These are phyloP conservation scores for Claviceps sp. DNA, from an alignment of 2,329 filamentous ascomycete genomes.

Conservation along the genomic window DNA sequence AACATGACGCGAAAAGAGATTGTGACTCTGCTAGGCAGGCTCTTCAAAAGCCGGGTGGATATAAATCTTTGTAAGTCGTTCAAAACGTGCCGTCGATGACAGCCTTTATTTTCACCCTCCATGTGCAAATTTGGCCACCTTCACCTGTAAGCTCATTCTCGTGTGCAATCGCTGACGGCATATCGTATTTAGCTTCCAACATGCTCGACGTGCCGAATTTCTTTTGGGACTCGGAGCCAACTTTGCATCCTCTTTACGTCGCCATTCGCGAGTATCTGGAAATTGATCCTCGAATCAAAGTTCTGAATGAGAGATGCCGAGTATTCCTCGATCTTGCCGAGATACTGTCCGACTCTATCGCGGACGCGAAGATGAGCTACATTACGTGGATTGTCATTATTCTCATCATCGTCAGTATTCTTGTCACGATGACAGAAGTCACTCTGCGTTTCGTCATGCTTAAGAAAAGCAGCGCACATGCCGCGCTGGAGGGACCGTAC, in stretches of 20 bases:
- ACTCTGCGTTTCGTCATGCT: conserved; percentile 73
- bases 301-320: conserved; percentile 90
- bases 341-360: conserved; percentile 83
- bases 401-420: conserved; percentile 78
- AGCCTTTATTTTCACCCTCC: too few species aligned
- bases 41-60: conserved; percentile 91
- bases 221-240: conserved; percentile 97
- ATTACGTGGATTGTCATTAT: conserved; percentile 99
- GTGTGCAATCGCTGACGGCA: background rate
- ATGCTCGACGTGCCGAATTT: conserved; percentile 94
- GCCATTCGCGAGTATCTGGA: conserved; percentile 96
- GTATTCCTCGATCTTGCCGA: conserved; percentile 95
- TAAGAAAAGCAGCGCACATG: conserved; percentile 13
- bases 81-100: background rate
- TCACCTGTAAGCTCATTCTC: background rate
- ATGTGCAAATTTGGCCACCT: background rate
- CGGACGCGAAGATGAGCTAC: conserved; percentile 85
- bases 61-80: conserved; percentile 78
- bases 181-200: conserved; percentile 55
- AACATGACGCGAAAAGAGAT: conserved; percentile 89
- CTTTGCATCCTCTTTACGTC: conserved; percentile 82
- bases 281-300: conserved; percentile 89
- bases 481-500: conserved; percentile 6
- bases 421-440: conserved; percentile 84
- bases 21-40: conserved; percentile 73